Base-by-base conservation (phyloP, 2,329 filamentous ascomycete genomes). In the Pestalotiopsis sp. region DNA sequence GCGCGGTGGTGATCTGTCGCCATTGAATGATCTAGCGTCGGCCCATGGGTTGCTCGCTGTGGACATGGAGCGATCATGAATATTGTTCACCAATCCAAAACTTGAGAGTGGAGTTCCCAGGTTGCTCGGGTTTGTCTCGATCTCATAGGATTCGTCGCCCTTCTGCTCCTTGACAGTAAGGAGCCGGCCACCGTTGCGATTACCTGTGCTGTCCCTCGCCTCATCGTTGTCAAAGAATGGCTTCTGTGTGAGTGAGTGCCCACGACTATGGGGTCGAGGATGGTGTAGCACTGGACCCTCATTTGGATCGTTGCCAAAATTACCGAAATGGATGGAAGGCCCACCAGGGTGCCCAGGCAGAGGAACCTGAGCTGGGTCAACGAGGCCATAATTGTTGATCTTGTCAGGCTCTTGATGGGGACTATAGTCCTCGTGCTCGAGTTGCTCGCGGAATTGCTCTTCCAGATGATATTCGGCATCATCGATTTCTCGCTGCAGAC, bases 381-480 rank as follows among this genome's bases (percentile, higher is more conserved):
- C 38, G 31, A 71, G 58, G 4, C 70, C 68, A 4, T 70, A 76
- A 2, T 74, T 73, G 66, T 82, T 79, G 5, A 70, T 69, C 67
- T 75, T 76, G 45, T 79, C 80, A 39, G 78, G 77, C 62, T 83
- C 81, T 56, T 86, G 83, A 64, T 90, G 89, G 2, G 91, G 91
- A 74, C 90, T 93, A 76, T 93, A 92, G 72, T 93, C 92, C 67
- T 92, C 91, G 73, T 94, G 91, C 69, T 95, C 92, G 63, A 95
- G 84, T 75, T 95, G 91, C 67, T 92, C 90, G 65, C 93, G 90
- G 70, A 95, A 90, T 70, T 93, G 90, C 77, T 94, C 90, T 77
- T 95, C 93, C 70, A 96, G 80, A 74, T 95, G 93, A 76, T 96
- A 95, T 75, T 97, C 93, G 4, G 93, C 91, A 75, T 95, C 92